Conservation (phyloP, 495 filamentous ascomycete genomes). For the Penicillium arizonense region DNA sequence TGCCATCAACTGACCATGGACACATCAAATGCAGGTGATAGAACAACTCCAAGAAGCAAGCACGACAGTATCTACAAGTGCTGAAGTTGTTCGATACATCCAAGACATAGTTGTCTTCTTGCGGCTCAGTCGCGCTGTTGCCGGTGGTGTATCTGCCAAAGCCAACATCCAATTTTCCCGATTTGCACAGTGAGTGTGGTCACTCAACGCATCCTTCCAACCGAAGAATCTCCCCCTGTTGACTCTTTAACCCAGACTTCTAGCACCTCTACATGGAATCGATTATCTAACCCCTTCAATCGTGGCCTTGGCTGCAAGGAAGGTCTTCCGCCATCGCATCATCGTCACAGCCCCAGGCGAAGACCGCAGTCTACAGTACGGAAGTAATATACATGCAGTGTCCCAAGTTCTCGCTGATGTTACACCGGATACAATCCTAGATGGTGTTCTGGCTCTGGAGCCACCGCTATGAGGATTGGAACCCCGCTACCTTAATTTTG, state of each 20-base stretch:
- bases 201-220: not conserved
- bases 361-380: slow-evolving; percentile 91
- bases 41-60: slow-evolving; percentile 36
- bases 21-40: slow-evolving; percentile 35
- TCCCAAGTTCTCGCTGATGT: slow-evolving; percentile 63
- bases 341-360: slow-evolving; percentile 60
- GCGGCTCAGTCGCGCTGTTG: slow-evolving; percentile 79
- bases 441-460: slow-evolving; percentile 76
- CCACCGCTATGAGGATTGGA: slow-evolving; percentile 55
- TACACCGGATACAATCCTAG: slow-evolving; percentile 73
- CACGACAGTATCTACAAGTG: slow-evolving; percentile 43
- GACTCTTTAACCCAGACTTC: slow-evolving; percentile 24
- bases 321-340: slow-evolving; percentile 88
- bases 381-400: slow-evolving; percentile 73
- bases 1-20: not conserved
- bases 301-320: slow-evolving; percentile 77
- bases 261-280: slow-evolving; percentile 82
- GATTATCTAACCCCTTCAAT: slow-evolving; percentile 83
- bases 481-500: not conserved
- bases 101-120: slow-evolving; percentile 84
- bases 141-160: slow-evolving; percentile 68
- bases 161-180: slow-evolving; percentile 75
- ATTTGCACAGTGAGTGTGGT: slow-evolving; percentile 55
- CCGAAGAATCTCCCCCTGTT: not conserved
- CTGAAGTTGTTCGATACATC: slow-evolving; percentile 76